Conservation (phyloP, 306 rosid genomes). For the Cicer yamashitae region DNA sequence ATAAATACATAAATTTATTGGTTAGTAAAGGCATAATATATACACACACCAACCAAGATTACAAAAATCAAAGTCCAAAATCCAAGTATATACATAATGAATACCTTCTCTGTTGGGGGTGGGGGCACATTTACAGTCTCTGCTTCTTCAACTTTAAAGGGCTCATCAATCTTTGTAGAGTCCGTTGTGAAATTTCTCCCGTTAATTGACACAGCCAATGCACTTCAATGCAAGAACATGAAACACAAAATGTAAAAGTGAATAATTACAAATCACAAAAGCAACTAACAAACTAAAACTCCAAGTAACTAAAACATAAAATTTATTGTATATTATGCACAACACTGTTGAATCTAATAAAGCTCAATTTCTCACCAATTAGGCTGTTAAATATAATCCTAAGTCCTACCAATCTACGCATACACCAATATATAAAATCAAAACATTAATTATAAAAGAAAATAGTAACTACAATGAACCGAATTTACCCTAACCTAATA, state of each 20-base stretch:
- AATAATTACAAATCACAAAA: slow-evolving; percentile 27
- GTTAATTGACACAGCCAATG: slow-evolving; percentile 50
- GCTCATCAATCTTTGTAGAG: slow-evolving; percentile 77
- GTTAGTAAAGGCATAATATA: slow-evolving; percentile 10
- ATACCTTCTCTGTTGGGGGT: slow-evolving; percentile 87
- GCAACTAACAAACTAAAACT: slow-evolving; percentile 28
- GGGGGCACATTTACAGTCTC: slow-evolving; percentile 82
- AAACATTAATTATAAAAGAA: neutral
- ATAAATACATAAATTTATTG: slow-evolving; percentile 9
- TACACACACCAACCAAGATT: neutral
- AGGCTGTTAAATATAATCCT: neutral
- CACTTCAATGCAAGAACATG: slow-evolving; percentile 51
- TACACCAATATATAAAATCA: neutral
- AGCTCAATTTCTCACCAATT: slow-evolving; percentile 4
- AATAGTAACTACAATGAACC: neutral
- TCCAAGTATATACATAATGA: neutral
- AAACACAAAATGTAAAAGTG: slow-evolving; percentile 21
- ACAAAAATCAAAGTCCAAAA: neutral
- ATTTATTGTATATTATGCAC: neutral
- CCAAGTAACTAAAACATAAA: slow-evolving; percentile 6
- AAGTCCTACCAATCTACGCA: too few species aligned
- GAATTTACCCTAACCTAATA: slow-evolving; percentile 24
- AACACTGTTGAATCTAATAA: slow-evolving; percentile 7
- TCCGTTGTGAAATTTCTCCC: slow-evolving; percentile 69
- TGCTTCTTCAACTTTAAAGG: slow-evolving; percentile 84